A percentile compares a stretch with the other conserved stretches of the same genome.
phyloP scores from a whole-genome alignment of 2,329 filamentous ascomycete species.

The Colletotrichum magnum region DNA sequence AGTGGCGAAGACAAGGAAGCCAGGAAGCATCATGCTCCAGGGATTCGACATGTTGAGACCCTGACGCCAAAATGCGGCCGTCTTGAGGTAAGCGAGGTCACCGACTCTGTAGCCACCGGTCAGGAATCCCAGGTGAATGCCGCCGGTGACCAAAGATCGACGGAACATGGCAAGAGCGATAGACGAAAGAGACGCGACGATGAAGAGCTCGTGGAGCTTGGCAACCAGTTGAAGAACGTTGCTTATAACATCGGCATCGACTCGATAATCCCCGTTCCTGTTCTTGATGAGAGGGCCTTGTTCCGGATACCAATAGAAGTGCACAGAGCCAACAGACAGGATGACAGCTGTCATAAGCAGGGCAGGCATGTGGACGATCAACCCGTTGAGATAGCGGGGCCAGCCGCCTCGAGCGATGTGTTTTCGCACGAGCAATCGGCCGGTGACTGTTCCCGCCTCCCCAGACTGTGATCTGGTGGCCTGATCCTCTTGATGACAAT shows the following conservation, averaged over 20 bases:
- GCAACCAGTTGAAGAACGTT: conserved; percentile 26
- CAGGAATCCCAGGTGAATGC: conserved; percentile 25
- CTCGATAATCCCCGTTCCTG: background rate
- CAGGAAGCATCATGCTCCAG: conserved; percentile 5
- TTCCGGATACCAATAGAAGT: conserved; percentile 18
- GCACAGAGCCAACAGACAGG: background rate
- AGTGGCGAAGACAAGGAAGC: conserved; percentile 12
- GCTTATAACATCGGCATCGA: conserved; percentile 8
- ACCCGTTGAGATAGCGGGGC: background rate
- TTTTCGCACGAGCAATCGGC: background rate
- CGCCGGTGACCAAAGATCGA: conserved; percentile 3
- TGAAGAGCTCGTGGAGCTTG: conserved; percentile 21
- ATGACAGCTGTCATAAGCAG: conserved; percentile 4
- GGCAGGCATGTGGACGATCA: conserved; percentile 14
- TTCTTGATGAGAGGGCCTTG: background rate
- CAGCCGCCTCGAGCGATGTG: background rate
- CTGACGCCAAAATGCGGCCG: conserved; percentile 14
- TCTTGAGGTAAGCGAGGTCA: conserved; percentile 19
- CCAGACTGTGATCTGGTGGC: too few species aligned
- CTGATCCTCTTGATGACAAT: too few species aligned
- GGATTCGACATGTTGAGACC: background rate
- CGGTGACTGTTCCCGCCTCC: too few species aligned
- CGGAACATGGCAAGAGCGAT: conserved; percentile 10
- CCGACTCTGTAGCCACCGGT: conserved; percentile 28
- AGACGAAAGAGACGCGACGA: conserved; percentile 14